Evolutionary conservation across 768 basidiomycete genomes (phyloP), one percentile per base, ranked within the genome.

Genomic region (Cubamyces sp.): DNA sequence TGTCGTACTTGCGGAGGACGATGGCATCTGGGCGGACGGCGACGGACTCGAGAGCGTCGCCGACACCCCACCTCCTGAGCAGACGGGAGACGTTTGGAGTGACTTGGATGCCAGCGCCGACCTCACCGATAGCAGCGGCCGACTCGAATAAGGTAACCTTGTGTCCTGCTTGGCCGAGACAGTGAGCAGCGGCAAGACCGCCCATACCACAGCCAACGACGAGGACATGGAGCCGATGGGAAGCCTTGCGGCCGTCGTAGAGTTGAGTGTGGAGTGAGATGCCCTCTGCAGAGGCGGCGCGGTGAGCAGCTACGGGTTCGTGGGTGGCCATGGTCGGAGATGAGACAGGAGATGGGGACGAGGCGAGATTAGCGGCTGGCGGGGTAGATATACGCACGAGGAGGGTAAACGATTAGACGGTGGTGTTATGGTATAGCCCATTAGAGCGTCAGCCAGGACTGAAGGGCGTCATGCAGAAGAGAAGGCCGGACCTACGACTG

Each of bases 21-120:
- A 80, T 73, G 21, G 73, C 77, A 21, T 76, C 71, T 0, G 78
- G 78, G 21, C 68, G 51, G 16, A 80, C 78, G 15, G 71, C 76
- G 50, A 70, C 65, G n/a, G 67, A 50, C 37, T 66, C 69, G 37
- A 79, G 70, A 5, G 59, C 66, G 23, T 71, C 61, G 0, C 70
- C 74, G 42, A 77, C 71, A 4, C 78, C 78, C 77, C 78, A 80
- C n/a, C 75, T 67, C 5, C 64, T 48, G 21, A 80, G 68, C 3
- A 79, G 69, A 12, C 77, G 74, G 34, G 71, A 70, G 46, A 77
- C 68, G 63, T 80, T 80, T 7, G 78, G 78, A 5, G 78, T 69
- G 51, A 80, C 77, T 62, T 79, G 78, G 65, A 79, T 78, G 54
- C 78, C 77, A 0, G 78, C 77, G 61, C 77, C 77, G 40, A 78